Evolutionary conservation across 441 rosid species (phyloP), one percentile per base, ranked within the genome.

Genomic region (Hura crepitans): DNA sequence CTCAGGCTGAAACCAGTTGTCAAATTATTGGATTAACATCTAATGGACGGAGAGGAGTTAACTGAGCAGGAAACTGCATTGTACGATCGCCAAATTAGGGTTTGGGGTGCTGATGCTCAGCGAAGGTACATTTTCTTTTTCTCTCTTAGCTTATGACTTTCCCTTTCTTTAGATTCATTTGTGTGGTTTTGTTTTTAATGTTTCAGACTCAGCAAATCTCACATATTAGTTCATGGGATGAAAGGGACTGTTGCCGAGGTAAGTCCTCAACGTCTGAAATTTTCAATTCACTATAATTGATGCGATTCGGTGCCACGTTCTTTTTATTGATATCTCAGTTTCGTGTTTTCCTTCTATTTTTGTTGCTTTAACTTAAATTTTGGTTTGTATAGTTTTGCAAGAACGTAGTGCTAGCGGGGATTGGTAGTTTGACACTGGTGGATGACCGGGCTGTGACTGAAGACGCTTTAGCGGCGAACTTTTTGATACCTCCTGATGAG

Each of bases 81-180:
- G 39, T 91, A 89, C 71, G 97, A 91, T 72, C 96, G 97, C 31
- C 96, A 90, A 68, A 89, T 91, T 82, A 88, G 96, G 90, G 97
- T 93, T 84, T 93, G 96, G 97, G 98, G 96, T 0, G 92, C 90
- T 62, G 87, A 85, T 82, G 97, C 97, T 75, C 98, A 93, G 70
- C 73, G 96, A 78, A 87, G 97, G 97, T 90, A 72, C 20, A 42
- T 55, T 64, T 27, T 35, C 43, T 58, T 9, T 4, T 17, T 56
- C 27, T 17, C 28, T 3, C 1, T 17, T 11, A 12, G 11, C 15
- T 2, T 46, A 11, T 30, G 6, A 5, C 22, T 14, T 11, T 56
- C 15, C 6, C 22, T 53, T 31, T 6, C 3, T 15, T 54, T 20
- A 1, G 17, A 37, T 62, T 31, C 28, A 4, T 30, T 50, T 4